These are phyloP conservation scores for Pelargonium myrrhifolium DNA, from an alignment of 441 rosid genomes.

Conservation along the genomic window DNA sequence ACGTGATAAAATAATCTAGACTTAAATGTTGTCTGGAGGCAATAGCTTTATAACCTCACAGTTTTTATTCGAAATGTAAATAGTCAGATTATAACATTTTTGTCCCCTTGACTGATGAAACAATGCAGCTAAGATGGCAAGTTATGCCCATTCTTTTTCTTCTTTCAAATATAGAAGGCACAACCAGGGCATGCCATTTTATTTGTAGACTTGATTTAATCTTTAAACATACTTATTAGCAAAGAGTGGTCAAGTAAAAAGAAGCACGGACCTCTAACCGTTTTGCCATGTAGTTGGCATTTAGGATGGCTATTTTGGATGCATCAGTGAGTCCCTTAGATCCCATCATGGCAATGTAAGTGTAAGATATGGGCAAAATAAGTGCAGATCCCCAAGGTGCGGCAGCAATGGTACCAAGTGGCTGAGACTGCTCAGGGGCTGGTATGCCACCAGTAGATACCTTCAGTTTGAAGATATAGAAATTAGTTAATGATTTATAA, in stretches of 20 bases:
- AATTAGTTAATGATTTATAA: conserved; percentile 13
- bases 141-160: not conserved
- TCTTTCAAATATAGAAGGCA: not conserved
- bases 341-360: conserved; percentile 98
- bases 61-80: not conserved
- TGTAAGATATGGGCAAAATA: conserved; percentile 85
- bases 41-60: conserved; percentile 4
- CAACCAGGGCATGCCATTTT: not conserved
- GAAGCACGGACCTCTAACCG: conserved; percentile 66
- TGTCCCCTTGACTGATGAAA: not conserved
- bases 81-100: not conserved
- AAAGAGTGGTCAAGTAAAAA: conserved; percentile 14
- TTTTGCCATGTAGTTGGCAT: conserved; percentile 98
- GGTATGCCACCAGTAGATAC: conserved; percentile 78
- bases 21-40: not conserved
- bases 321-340: conserved; percentile 90
- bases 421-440: conserved; percentile 52
- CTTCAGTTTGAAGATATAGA: conserved; percentile 33
- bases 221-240: not conserved
- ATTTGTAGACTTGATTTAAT: too few species aligned
- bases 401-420: conserved; percentile 83
- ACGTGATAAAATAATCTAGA: conserved; percentile 7
- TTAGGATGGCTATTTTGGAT: conserved; percentile 85
- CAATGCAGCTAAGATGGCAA: conserved; percentile 11
- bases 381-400: conserved; percentile 99